Evolutionary conservation across 345 rosid species (phyloP), one percentile per base, ranked within the genome.

Genomic region (Geranium brycei): DNA sequence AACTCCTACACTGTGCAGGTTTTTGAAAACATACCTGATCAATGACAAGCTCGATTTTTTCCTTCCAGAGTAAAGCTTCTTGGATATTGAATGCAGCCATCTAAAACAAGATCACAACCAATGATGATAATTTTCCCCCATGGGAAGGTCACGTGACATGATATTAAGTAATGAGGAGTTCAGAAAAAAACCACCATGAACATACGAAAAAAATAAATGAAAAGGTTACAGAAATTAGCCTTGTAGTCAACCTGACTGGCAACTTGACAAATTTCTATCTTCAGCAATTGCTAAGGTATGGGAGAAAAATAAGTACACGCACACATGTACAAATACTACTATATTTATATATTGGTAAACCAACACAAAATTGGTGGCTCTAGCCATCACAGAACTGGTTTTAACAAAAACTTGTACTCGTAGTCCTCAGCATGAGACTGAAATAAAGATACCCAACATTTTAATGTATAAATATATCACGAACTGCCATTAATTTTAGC

Each of bases 41-140:
- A 61, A 95, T 95, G 38, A 91, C 93, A 70, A 71, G 69, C 80
- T 91, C 96, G 66, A 91, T 82, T 70, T 87, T 91, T 66, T 87
- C 97, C 86, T 87, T 95, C 99, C 99, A 95, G 57, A 77, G 75
- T 62, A 87, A 70, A 65, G 87, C 95, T 77, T 95, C 97, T 73
- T 91, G 97, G 72, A 95, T 91, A 82, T 95, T 95, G 82, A 95
- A 95, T 66, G 99, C 99, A 62, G 99, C 99, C 99, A 95, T 95
- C 99, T 95, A 76, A 66, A 68, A 66, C 55, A 78, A 72, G 56
- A 75, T 64, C 59, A 77, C 62, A 56, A 64, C 55, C 72, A 62
- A 70, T 30, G 66, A 70, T 62, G 63, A 74, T 68, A 23, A 23
- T 23, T 23, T 23, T 23, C 19, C 1, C 57, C 65, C 35, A 5